Conservation (phyloP, 164 flowering plant species). For the Tinospora cordifolia region DNA sequence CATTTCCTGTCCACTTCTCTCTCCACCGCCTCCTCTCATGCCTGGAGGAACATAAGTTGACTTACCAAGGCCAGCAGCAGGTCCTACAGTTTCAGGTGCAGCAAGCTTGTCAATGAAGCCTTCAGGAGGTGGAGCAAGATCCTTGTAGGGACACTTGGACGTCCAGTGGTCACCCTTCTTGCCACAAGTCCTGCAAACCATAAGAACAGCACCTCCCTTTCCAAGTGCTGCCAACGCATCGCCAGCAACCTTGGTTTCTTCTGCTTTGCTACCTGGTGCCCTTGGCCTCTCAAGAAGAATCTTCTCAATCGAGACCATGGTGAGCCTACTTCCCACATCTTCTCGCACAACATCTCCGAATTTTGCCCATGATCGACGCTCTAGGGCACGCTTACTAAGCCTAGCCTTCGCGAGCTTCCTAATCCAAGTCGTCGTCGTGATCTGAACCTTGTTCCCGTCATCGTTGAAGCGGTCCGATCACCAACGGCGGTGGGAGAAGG, state of each 20-base stretch:
- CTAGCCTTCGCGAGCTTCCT: slow-evolving; percentile 72
- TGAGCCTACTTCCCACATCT: slow-evolving; percentile 53
- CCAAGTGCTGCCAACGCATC: slow-evolving; percentile 48
- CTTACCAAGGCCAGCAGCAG: slow-evolving; percentile 31
- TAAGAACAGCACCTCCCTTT: slow-evolving; percentile 69
- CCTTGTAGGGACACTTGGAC: slow-evolving; percentile 67
- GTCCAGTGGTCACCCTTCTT: slow-evolving; percentile 90
- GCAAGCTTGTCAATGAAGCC: slow-evolving; percentile 45
- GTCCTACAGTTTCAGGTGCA: slow-evolving; percentile 24
- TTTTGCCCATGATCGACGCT: slow-evolving; percentile 74
- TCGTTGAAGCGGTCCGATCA: slow-evolving; percentile 72
- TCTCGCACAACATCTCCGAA: slow-evolving; percentile 77
- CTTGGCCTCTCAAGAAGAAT: slow-evolving; percentile 70
- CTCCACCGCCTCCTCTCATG: slow-evolving; percentile 33
- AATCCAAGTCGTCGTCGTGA: slow-evolving; percentile 60
- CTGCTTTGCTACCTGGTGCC: slow-evolving; percentile 71
- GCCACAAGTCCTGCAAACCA: slow-evolving; percentile 77
- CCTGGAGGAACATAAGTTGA: slow-evolving; percentile 51
- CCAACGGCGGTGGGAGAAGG: slow-evolving; percentile 60
- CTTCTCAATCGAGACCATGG: slow-evolving; percentile 88
- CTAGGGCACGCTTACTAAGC: slow-evolving; percentile 65
- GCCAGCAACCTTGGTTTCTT: slow-evolving; percentile 49
- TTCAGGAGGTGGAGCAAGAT: slow-evolving; percentile 45
- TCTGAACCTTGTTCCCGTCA: slow-evolving; percentile 64
- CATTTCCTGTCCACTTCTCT: slow-evolving; percentile 37